Conservation (phyloP, 495 filamentous ascomycete genomes). For the Hypoxylon fuscum region DNA sequence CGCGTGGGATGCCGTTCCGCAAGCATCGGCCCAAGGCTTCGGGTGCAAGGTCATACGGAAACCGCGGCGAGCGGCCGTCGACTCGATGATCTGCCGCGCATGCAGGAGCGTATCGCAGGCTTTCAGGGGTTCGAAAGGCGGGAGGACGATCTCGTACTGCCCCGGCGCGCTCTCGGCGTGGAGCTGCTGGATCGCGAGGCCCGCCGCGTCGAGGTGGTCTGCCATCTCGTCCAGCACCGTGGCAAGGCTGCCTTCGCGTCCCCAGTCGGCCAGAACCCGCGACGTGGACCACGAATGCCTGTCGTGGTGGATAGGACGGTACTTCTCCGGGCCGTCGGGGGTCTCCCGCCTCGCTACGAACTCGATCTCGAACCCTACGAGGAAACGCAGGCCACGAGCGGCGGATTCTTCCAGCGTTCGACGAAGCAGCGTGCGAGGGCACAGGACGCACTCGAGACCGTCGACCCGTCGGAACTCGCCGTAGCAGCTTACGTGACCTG, state of each 20-base stretch:
- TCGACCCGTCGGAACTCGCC: slow-evolving; percentile 65
- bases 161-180: slow-evolving; percentile 79
- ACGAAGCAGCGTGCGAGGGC: slow-evolving; percentile 67
- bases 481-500: slow-evolving; percentile 67
- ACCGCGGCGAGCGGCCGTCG: slow-evolving; percentile 64
- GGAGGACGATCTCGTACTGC: slow-evolving; percentile 84
- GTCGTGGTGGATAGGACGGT: slow-evolving; percentile 43
- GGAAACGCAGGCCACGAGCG: slow-evolving; percentile 59
- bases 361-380: slow-evolving; percentile 85
- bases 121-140: slow-evolving; percentile 67
- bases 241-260: slow-evolving; percentile 36
- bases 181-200: slow-evolving; percentile 77
- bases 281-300: slow-evolving; percentile 72
- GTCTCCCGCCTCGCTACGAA: slow-evolving; percentile 70
- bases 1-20: slow-evolving; percentile 72
- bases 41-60: slow-evolving; percentile 82
- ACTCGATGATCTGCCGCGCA: slow-evolving; percentile 72
- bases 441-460: slow-evolving; percentile 54
- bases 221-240: slow-evolving; percentile 57
- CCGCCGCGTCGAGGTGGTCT: slow-evolving; percentile 72
- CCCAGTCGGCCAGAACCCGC: slow-evolving; percentile 59
- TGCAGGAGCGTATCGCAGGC: slow-evolving; percentile 79
- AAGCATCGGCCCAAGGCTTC: slow-evolving; percentile 66
- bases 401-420: slow-evolving; percentile 58
- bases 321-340: slow-evolving; percentile 37